phyloP scores from a whole-genome alignment of 2,329 filamentous ascomycete species.

The Lasiodiplodia hormozganensis region DNA sequence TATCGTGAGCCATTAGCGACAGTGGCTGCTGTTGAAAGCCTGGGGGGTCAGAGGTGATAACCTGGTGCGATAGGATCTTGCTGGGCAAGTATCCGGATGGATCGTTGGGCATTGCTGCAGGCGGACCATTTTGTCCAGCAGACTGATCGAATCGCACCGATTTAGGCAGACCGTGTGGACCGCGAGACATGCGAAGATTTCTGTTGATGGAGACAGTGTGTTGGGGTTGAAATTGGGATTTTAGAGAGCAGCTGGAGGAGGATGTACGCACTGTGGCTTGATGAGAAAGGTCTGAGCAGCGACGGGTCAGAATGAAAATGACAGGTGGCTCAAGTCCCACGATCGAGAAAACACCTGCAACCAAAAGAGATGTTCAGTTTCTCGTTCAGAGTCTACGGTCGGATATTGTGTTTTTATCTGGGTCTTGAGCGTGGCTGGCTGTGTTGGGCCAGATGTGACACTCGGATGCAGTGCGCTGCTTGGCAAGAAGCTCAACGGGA shows the following conservation, averaged over 20 bases:
- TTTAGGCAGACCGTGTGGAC: conserved; percentile 6
- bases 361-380: no score
- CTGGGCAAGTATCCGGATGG: conserved; percentile 30
- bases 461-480: background rate
- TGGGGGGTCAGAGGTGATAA: conserved; percentile 1
- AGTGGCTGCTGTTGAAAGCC: conserved; percentile 30
- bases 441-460: background rate
- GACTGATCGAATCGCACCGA: conserved; percentile 9
- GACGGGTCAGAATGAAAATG: no score
- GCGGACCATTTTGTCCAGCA: conserved; percentile 35
- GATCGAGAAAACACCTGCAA: no score
- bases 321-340: no score
- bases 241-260: conserved; percentile 9
- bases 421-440: background rate
- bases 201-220: conserved; percentile 15
- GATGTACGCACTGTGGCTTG: background rate
- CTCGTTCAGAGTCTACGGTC: no score
- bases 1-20: conserved; percentile 40
- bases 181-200: background rate
- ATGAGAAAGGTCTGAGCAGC: no score
- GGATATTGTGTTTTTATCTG: conserved; percentile 23
- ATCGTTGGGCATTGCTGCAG: conserved; percentile 39
- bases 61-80: conserved; percentile 5
- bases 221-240: conserved; percentile 4
- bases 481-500: background rate